Conservation (phyloP, 2,329 filamentous ascomycete species). For the Epichloe sylvatica region DNA sequence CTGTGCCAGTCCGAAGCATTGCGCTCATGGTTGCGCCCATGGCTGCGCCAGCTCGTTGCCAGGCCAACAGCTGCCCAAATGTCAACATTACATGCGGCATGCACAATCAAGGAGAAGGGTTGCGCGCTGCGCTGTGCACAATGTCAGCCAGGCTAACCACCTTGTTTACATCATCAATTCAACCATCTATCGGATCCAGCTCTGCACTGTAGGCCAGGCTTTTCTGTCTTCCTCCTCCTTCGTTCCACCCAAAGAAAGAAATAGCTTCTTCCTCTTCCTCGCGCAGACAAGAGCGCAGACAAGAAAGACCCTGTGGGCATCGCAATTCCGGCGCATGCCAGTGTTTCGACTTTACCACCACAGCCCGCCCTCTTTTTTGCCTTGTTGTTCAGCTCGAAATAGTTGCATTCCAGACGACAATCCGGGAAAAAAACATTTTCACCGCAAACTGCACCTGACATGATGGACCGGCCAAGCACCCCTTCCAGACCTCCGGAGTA, state of each 20-base stretch:
- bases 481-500: constrained; percentile 44
- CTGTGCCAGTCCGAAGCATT: too few species aligned
- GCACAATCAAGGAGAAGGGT: too few species aligned
- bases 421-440: background rate
- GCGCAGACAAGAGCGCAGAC: too few species aligned
- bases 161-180: background rate
- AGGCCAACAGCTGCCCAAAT: too few species aligned
- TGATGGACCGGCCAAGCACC: constrained; percentile 37
- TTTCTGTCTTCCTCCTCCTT: background rate
- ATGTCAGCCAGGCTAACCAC: too few species aligned
- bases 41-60: too few species aligned
- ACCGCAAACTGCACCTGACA: background rate
- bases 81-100: too few species aligned
- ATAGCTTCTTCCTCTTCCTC: background rate
- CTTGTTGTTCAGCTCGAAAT: background rate
- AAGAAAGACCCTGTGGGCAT: background rate
- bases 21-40: too few species aligned
- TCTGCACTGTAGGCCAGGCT: constrained; percentile 1
- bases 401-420: constrained; percentile 15
- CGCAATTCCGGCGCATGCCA: background rate
- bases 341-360: background rate
- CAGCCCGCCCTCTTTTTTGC: background rate
- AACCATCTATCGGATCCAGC: background rate
- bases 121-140: too few species aligned
- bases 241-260: background rate